Percentiles rank a stretch among this genome's conserved stretches.
These are phyloP conservation scores for Scheffersomyces segobiensis DNA, from an alignment of 1,139 yeast species.

Conservation along the genomic window DNA sequence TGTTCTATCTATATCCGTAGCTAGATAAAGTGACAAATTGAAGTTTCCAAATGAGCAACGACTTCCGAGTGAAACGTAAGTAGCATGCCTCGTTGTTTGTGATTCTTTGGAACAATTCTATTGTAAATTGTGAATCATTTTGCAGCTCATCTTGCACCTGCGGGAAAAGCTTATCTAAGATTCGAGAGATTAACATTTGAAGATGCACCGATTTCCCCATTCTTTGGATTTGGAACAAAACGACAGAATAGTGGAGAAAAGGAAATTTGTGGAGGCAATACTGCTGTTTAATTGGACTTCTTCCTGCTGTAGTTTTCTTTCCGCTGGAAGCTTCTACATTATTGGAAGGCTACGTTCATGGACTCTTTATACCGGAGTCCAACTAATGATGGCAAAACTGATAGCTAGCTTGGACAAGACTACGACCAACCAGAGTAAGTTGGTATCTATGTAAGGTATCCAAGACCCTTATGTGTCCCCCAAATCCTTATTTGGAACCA, in stretches of 20 bases:
- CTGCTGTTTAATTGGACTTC: neutral
- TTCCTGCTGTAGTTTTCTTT: no score
- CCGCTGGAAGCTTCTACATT: no score
- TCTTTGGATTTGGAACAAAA: neutral
- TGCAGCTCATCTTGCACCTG: neutral
- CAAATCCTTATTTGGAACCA: neutral
- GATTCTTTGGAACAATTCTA: neutral
- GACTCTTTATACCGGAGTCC: no score
- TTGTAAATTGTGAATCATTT: neutral
- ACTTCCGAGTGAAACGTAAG: neutral
- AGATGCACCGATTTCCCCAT: neutral
- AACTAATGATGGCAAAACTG: no score
- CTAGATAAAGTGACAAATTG: neutral
- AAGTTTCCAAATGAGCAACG: neutral
- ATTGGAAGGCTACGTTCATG: no score
- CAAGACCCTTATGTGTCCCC: no score
- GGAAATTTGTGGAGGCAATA: no score
- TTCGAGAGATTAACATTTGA: neutral
- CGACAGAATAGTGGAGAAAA: no score
- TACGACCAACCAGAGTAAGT: no score
- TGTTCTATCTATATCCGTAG: neutral
- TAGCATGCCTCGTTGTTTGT: neutral
- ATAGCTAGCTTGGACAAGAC: no score
- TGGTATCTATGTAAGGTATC: no score
- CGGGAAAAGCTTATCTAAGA: neutral